Conservation (phyloP, 306 rosid genomes). For the Ochetophila trinervis region DNA sequence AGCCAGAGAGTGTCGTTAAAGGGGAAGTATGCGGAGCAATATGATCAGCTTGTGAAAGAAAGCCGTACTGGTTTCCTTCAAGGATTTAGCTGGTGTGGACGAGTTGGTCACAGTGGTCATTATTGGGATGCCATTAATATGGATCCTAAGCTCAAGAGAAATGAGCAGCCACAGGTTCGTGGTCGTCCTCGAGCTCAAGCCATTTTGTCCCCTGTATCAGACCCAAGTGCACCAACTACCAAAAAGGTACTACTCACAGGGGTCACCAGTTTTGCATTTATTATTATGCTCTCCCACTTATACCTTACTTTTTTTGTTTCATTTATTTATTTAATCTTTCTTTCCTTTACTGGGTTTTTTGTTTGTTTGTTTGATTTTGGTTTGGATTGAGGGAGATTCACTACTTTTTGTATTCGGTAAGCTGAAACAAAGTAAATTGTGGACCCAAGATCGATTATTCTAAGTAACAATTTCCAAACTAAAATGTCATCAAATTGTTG, state of each 20-base stretch:
- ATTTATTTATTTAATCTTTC: too few relatives aligned
- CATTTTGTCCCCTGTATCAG: constrained; percentile 44
- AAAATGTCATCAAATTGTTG: too few relatives aligned
- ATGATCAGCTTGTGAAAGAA: constrained; percentile 10
- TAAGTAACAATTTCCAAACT: too few relatives aligned
- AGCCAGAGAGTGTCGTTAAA: constrained; percentile 23
- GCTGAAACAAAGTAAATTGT: too few relatives aligned
- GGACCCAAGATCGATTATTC: too few relatives aligned
- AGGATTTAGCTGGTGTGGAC: constrained; percentile 2
- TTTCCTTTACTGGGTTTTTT: too few relatives aligned
- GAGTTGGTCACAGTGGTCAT: constrained; percentile 20
- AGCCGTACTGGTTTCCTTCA: neutral
- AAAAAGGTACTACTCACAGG: constrained; percentile 51
- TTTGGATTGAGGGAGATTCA: too few relatives aligned
- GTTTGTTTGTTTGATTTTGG: too few relatives aligned
- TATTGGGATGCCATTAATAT: constrained; percentile 6
- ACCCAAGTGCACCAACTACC: constrained; percentile 53
- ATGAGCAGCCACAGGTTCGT: constrained; percentile 13
- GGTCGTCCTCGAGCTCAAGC: constrained; percentile 34
- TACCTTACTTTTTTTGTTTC: too few relatives aligned
- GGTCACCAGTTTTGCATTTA: neutral
- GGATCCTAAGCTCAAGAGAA: constrained; percentile 26
- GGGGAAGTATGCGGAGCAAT: constrained; percentile 33
- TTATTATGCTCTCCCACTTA: too few relatives aligned
- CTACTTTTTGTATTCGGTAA: too few relatives aligned